Percentiles rank a stretch among this genome's conserved stretches.
Conservation (phyloP, 805 yeast species). For the Metschnikowia colocasiae region DNA sequence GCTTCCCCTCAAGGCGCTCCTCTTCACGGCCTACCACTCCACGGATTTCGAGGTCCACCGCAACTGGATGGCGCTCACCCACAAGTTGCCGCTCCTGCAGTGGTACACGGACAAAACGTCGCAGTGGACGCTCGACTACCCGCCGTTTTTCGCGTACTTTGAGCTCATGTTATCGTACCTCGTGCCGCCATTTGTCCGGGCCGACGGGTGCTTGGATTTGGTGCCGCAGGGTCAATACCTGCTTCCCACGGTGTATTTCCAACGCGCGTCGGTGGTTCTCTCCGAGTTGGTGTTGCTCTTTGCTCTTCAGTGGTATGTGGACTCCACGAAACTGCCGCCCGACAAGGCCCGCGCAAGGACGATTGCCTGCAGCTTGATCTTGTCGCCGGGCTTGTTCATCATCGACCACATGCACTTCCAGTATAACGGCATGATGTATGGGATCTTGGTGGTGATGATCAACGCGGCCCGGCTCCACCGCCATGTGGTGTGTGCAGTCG, state of each 20-base stretch:
- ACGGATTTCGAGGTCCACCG: slow-evolving; percentile 98
- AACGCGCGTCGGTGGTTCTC: slow-evolving; percentile 72
- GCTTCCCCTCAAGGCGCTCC: slow-evolving; percentile 32
- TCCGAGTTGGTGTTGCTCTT: slow-evolving; percentile 70
- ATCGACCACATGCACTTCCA: slow-evolving; percentile 97
- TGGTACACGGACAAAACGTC: slow-evolving; percentile 83
- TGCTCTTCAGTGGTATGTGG: slow-evolving; percentile 68
- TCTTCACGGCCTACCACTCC: slow-evolving; percentile 70
- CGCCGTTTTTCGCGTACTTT: slow-evolving; percentile 96
- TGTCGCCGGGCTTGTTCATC: slow-evolving; percentile 86
- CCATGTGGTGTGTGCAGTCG: slow-evolving; percentile 57
- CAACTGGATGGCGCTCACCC: slow-evolving; percentile 93
- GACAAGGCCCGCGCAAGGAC: slow-evolving; percentile 57
- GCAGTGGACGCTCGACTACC: slow-evolving; percentile 96
- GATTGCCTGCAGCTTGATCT: slow-evolving; percentile 72
- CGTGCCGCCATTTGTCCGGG: slow-evolving; percentile 58
- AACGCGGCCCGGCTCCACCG: slow-evolving; percentile 61
- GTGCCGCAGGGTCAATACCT: slow-evolving; percentile 65
- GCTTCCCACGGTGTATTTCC: slow-evolving; percentile 76
- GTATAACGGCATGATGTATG: slow-evolving; percentile 92
- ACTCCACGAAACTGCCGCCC: slow-evolving; percentile 41
- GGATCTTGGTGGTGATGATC: slow-evolving; percentile 69
- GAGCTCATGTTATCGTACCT: slow-evolving; percentile 75
- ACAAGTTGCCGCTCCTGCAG: slow-evolving; percentile 61
- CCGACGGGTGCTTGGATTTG: slow-evolving; percentile 77